Percentiles rank a stretch among this genome's conserved stretches.
Evolutionary conservation across 2,329 filamentous ascomycete genomes (phyloP).

Genomic region (Neofusicoccum sp.): DNA sequence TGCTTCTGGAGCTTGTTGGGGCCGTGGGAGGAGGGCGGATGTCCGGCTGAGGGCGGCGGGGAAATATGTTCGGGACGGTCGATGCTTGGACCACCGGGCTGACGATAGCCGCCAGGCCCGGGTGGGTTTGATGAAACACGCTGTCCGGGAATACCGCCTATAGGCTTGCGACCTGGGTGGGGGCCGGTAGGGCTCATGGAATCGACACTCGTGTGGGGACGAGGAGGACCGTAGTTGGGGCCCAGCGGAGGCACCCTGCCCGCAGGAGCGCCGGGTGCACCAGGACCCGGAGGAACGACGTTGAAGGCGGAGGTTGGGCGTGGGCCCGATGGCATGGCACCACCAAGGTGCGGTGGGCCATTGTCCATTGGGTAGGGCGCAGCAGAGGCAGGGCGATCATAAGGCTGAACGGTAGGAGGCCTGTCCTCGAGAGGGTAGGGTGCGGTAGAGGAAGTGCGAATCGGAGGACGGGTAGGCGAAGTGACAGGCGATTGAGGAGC

Average conservation of each 20-base stretch:
- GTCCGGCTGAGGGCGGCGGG: conserved; percentile 36
- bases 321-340: conserved; percentile 31
- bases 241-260: conserved; percentile 21
- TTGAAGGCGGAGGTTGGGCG: conserved; percentile 52
- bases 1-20: conserved; percentile 44
- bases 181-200: conserved; percentile 35
- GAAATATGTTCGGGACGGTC: conserved; percentile 34
- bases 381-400: conserved; percentile 51
- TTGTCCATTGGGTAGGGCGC: conserved; percentile 73
- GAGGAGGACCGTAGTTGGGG: conserved; percentile 32
- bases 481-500: conserved; percentile 33
- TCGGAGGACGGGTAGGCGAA: conserved; percentile 27
- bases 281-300: conserved; percentile 40
- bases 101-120: conserved; percentile 34
- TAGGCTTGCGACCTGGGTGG: conserved; percentile 25
- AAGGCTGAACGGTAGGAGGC: conserved; percentile 36
- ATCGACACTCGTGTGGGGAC: conserved; percentile 38
- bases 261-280: conserved; percentile 26
- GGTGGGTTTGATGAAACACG: conserved; percentile 28
- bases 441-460: conserved; percentile 36
- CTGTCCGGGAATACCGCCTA: conserved; percentile 17
- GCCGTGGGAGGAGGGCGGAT: conserved; percentile 45
- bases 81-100: conserved; percentile 38
- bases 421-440: conserved; percentile 46
- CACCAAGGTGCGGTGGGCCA: conserved; percentile 49